Evolutionary conservation across 2,329 filamentous ascomycete species (phyloP), one percentile per base, ranked within the genome.

Genomic region (Hypoxylon sp.): DNA sequence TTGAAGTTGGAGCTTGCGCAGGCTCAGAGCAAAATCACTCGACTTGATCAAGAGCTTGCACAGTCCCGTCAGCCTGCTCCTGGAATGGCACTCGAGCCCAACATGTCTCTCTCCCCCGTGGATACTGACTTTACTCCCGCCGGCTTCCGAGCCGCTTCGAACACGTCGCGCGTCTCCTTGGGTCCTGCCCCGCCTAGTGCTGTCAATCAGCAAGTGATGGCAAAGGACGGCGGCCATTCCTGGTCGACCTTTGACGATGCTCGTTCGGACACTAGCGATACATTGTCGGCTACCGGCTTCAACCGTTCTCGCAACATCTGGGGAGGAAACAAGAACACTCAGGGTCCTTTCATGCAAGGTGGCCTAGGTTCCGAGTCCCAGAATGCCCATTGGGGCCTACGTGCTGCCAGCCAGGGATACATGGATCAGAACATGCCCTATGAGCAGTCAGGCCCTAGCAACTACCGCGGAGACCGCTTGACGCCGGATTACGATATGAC

Each of bases 1-100:
- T 79, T 93, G 55, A 90, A 89, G 77, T 75, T 87, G 48, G 85
- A 92, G 74, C 83, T 94, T 48, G 87, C 88, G 38, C 81, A 86
- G 60, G 89, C 90, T 29, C 85, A 89, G 58, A 86, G 81, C 70
- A 84, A 88, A 68, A 90, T 93, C 68, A 83, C 82, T 41, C 87
- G 84, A 54, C 86, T 92, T 70, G 88, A 90, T 55, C 83, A 90
- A 50, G 88, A 92, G 75, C 80, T 91, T 58, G 81, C 85, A 33
- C 85, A 89, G 62, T 86, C 81, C 20, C 85, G 86, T 24, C 81
- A 85, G 53, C 78, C 79, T 27, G 86, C 84, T 67, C 78, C 83
- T 50, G 86, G 84, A 67, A 78, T 83, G 49, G 88, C 85, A 9
- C 75, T 83, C 51, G 83, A 86, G 43, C 82, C 84, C 20, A 52